These are phyloP conservation scores for Microcyclospora tardicrescens DNA, from an alignment of 2,329 filamentous ascomycete species.

Conservation along the genomic window DNA sequence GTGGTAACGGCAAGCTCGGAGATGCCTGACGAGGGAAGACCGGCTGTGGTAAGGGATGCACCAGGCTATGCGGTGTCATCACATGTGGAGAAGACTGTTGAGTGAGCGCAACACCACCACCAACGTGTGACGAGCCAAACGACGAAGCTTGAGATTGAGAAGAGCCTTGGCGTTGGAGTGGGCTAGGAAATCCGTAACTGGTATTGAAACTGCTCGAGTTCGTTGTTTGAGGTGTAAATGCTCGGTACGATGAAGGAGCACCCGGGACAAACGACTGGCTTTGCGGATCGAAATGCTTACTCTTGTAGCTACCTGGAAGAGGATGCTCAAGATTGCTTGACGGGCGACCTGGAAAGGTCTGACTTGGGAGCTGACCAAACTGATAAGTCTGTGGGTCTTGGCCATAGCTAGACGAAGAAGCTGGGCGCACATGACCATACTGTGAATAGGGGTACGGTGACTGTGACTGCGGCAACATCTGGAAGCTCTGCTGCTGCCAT, in stretches of 20 bases:
- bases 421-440: neutral
- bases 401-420: conserved; percentile 17
- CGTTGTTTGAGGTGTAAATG: conserved; percentile 14
- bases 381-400: conserved; percentile 43
- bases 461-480: conserved; percentile 12
- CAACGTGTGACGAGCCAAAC: conserved; percentile 11
- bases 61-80: conserved; percentile 1
- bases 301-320: conserved; percentile 69
- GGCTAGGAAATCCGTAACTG: conserved; percentile 3
- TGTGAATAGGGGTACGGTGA: neutral
- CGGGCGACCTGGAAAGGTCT: conserved; percentile 55
- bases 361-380: conserved; percentile 63
- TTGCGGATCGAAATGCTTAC: conserved; percentile 85
- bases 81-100: neutral
- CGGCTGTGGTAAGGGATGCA: conserved; percentile 25
- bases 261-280: conserved; percentile 81
- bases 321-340: conserved; percentile 67
- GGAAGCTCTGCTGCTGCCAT: conserved; percentile 19
- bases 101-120: conserved; percentile 1
- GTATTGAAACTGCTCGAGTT: conserved; percentile 3
- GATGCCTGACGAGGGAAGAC: conserved; percentile 24
- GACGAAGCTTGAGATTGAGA: conserved; percentile 18
- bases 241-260: conserved; percentile 20
- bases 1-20: conserved; percentile 21
- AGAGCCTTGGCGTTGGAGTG: conserved; percentile 21